Conservation (phyloP, 495 filamentous ascomycete genomes). For the Penicillium steckii region DNA sequence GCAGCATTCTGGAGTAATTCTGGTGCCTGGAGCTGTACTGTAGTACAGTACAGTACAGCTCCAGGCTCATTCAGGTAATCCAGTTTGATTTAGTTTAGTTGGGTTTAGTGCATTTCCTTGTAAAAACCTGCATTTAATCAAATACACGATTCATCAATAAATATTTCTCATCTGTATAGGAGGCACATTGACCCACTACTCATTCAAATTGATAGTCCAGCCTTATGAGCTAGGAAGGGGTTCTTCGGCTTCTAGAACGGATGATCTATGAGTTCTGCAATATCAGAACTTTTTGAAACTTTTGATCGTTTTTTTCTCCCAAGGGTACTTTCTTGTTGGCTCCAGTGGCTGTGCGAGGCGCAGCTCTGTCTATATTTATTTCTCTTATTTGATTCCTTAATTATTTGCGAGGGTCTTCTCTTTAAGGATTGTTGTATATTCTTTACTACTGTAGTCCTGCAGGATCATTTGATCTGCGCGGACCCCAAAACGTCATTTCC, state of each 20-base stretch:
- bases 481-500: conserved; percentile 22
- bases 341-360: conserved; percentile 1
- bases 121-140: too few species aligned
- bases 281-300: too few species aligned
- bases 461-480: conserved; percentile 19
- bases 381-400: not conserved
- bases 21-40: conserved; percentile 8
- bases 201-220: not conserved
- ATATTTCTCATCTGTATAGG: too few species aligned
- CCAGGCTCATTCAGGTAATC: too few species aligned
- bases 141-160: too few species aligned
- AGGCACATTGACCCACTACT: not conserved
- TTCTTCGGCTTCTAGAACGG: not conserved
- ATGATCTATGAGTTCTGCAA: not conserved
- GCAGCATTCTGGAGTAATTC: not conserved
- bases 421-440: not conserved
- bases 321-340: not conserved
- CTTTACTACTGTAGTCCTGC: not conserved
- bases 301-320: not conserved
- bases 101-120: too few species aligned
- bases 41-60: too few species aligned
- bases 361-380: not conserved
- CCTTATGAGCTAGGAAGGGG: not conserved
- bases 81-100: too few species aligned
- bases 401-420: not conserved